Conservation (phyloP, 495 filamentous ascomycete species). For the Aspergillus taichungensis region DNA sequence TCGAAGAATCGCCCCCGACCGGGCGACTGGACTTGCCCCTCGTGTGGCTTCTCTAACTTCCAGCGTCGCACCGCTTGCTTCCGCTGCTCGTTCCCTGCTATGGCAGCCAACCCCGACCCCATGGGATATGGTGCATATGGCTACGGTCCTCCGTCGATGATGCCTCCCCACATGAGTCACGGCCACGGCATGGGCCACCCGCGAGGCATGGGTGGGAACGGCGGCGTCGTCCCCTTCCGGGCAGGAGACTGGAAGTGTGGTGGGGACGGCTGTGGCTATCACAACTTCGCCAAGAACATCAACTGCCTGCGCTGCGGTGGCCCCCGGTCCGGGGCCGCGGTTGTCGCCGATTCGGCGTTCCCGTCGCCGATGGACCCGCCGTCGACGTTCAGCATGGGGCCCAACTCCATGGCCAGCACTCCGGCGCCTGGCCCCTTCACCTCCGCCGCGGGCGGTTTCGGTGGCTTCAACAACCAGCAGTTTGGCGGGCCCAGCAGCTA, state of each 20-base stretch:
- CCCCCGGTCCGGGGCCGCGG: slow-evolving; percentile 82
- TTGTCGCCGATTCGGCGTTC: slow-evolving; percentile 89
- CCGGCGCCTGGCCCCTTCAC: slow-evolving; percentile 78
- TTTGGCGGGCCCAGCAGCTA: slow-evolving; percentile 87
- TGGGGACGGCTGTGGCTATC: slow-evolving; percentile 94
- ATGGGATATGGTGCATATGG: slow-evolving; percentile 67
- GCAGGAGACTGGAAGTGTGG: slow-evolving; percentile 99
- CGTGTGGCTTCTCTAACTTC: slow-evolving; percentile 76
- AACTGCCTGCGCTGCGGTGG: slow-evolving; percentile 94
- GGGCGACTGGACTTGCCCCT: slow-evolving; percentile 98
- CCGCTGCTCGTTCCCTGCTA: slow-evolving; percentile 94
- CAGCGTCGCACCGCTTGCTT: slow-evolving; percentile 97
- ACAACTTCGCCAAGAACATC: slow-evolving; percentile 99
- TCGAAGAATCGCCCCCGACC: slow-evolving; percentile 97
- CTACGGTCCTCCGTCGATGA: slow-evolving; percentile 71
- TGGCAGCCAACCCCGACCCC: slow-evolving; percentile 65
- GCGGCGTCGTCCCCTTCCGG: slow-evolving; percentile 90
- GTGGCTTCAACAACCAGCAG: slow-evolving; percentile 65
- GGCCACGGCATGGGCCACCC: slow-evolving; percentile 65
- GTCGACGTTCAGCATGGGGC: slow-evolving; percentile 65
- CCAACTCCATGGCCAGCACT: slow-evolving; percentile 74
- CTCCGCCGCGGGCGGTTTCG: slow-evolving; percentile 61
- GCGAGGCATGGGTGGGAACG: slow-evolving; percentile 64
- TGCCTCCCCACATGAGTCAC: slow-evolving; percentile 74
- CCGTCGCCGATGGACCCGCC: slow-evolving; percentile 83